Evolutionary conservation across 495 filamentous ascomycete species (phyloP).

Genomic region (Venustampulla echinocandica): DNA sequence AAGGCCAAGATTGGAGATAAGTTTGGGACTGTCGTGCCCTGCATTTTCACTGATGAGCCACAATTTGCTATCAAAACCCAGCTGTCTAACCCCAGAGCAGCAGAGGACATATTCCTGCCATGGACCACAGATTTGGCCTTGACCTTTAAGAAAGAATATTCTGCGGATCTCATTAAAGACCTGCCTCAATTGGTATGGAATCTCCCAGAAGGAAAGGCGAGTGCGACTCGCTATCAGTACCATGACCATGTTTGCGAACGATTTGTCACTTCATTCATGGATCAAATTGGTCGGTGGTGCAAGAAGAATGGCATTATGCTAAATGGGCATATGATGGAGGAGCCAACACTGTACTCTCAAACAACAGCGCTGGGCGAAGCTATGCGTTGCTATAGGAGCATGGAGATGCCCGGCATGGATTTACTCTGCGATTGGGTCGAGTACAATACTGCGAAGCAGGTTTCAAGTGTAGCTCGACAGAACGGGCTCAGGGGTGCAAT

Average conservation of each 20-base stretch:
- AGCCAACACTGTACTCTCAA: constrained; percentile 19
- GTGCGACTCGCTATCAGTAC: constrained; percentile 14
- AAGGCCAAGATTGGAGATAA: constrained; percentile 19
- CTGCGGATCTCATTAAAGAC: constrained; percentile 9
- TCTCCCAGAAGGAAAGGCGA: constrained; percentile 14
- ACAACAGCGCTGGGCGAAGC: constrained; percentile 21
- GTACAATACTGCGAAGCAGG: constrained; percentile 25
- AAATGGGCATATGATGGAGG: constrained; percentile 26
- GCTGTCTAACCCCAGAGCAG: constrained; percentile 5
- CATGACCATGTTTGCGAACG: constrained; percentile 22
- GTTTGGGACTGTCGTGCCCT: constrained; percentile 19
- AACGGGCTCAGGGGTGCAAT: constrained; percentile 16
- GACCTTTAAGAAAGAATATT: constrained; percentile 8
- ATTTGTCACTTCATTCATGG: constrained; percentile 21
- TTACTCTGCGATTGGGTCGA: constrained; percentile 19
- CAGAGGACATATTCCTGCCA: constrained; percentile 20
- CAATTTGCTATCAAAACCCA: constrained; percentile 23
- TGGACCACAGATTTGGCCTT: constrained; percentile 17
- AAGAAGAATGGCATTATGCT: constrained; percentile 16
- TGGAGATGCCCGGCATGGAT: constrained; percentile 23
- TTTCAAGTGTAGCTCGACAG: constrained; percentile 19
- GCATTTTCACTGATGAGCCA: constrained; percentile 26
- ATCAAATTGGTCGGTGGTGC: constrained; percentile 21
- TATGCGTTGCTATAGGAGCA: constrained; percentile 22
- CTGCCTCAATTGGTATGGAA: constrained; percentile 22